These are phyloP conservation scores for Sungouiozyma intestinalis DNA, from an alignment of 805 yeast species.

Conservation along the genomic window DNA sequence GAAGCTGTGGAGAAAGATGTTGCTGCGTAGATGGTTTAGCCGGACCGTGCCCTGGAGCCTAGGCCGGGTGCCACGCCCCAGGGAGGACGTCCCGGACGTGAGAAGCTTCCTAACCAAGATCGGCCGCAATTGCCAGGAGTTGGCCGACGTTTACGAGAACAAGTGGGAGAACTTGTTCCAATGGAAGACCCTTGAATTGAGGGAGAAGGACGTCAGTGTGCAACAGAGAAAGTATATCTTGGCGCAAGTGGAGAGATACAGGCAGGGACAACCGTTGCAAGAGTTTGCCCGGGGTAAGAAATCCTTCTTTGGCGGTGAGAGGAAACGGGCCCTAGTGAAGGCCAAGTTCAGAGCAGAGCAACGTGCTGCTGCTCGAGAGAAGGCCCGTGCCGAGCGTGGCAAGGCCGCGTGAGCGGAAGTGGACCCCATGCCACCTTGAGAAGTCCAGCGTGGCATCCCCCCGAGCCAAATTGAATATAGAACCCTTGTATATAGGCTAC, in stretches of 20 bases:
- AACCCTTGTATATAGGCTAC: conserved; percentile 6
- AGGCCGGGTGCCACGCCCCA: conserved; percentile 37
- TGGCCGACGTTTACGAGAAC: conserved; percentile 58
- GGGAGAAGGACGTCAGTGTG: conserved; percentile 67
- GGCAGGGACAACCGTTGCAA: conserved; percentile 43
- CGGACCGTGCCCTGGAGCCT: background rate
- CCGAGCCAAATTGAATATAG: background rate
- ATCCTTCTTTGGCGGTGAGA: conserved; percentile 73
- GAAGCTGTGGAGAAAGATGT: conserved; percentile 1
- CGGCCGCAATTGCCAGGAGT: conserved; percentile 66
- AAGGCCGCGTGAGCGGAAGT: no score
- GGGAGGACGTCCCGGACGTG: conserved; percentile 53
- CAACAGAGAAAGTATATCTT: conserved; percentile 64
- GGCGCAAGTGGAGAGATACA: conserved; percentile 59
- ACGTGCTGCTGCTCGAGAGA: conserved; percentile 1
- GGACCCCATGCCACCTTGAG: no score
- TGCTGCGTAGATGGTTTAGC: background rate
- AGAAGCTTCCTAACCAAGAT: conserved; percentile 62
- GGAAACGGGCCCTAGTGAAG: conserved; percentile 55
- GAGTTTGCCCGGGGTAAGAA: conserved; percentile 62
- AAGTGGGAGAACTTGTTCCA: conserved; percentile 58
- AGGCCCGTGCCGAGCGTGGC: no score
- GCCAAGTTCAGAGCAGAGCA: conserved; percentile 54
- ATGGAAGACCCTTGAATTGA: conserved; percentile 46
- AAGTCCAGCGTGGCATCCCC: background rate